A percentile compares a stretch with the other conserved stretches of the same genome.
Evolutionary conservation across 2,329 filamentous ascomycete species (phyloP).

Genomic region (Tolypocladium pustulatum): DNA sequence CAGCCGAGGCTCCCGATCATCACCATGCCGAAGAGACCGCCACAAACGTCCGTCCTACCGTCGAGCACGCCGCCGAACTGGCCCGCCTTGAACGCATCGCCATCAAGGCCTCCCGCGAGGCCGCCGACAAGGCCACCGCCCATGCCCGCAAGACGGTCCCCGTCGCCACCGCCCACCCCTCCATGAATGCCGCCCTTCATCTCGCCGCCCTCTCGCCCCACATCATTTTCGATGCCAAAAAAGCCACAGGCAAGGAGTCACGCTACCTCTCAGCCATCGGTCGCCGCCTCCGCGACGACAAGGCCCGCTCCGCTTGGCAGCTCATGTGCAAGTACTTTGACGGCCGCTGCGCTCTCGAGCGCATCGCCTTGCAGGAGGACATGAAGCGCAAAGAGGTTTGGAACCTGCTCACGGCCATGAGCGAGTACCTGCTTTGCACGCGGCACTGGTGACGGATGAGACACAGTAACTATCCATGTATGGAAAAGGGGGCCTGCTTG

Average conservation of each 20-base stretch:
- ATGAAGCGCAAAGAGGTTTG: conserved; percentile 78
- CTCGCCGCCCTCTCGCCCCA: conserved; percentile 49
- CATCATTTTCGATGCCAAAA: conserved; percentile 68
- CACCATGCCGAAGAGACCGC: conserved; percentile 9
- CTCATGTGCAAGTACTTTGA: conserved; percentile 79
- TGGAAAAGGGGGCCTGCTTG: background rate
- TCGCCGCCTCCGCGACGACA: conserved; percentile 41
- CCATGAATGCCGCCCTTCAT: conserved; percentile 45
- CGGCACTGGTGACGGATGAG: conserved; percentile 53
- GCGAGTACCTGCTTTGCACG: conserved; percentile 56
- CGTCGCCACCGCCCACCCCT: conserved; percentile 41
- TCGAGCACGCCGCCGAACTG: conserved; percentile 47
- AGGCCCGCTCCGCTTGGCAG: conserved; percentile 58
- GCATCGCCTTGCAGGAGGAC: conserved; percentile 74
- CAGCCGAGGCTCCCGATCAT: background rate
- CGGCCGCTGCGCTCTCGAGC: conserved; percentile 73
- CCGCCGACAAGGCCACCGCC: conserved; percentile 44
- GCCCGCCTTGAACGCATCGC: conserved; percentile 51
- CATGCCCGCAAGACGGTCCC: conserved; percentile 42
- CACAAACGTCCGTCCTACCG: conserved; percentile 26
- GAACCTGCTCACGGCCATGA: conserved; percentile 52
- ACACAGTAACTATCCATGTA: too few species aligned
- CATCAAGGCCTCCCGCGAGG: conserved; percentile 41
- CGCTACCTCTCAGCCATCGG: conserved; percentile 56
- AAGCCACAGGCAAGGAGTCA: conserved; percentile 67